These are phyloP conservation scores for Scenedesmus sp. DNA, from an alignment of 163 green algal species.

Conservation along the genomic window DNA sequence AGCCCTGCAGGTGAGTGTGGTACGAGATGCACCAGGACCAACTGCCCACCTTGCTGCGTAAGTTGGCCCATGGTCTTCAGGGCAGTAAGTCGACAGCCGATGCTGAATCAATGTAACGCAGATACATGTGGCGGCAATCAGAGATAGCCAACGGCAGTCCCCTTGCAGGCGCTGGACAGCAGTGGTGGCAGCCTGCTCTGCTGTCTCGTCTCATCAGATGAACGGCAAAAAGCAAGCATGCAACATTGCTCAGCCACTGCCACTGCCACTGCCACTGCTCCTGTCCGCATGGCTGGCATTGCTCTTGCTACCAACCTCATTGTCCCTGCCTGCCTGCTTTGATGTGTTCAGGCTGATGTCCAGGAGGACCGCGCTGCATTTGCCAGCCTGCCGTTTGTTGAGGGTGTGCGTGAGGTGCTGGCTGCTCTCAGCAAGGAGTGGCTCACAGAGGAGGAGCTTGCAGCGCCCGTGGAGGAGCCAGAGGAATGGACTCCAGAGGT, in stretches of 20 bases:
- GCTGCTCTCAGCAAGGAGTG: neutral
- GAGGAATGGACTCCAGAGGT: constrained; percentile 50
- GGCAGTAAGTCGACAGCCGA: too few relatives aligned
- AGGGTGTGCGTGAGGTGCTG: neutral
- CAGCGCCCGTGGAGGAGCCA: neutral
- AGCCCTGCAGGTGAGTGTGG: neutral
- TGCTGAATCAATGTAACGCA: too few relatives aligned
- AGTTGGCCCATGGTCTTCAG: too few relatives aligned
- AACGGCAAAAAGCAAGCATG: neutral
- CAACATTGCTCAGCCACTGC: neutral
- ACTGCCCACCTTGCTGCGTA: neutral
- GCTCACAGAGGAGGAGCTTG: constrained; percentile 17
- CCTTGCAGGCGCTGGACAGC: too few relatives aligned
- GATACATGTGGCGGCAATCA: too few relatives aligned
- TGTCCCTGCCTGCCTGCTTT: neutral
- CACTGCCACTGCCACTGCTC: neutral
- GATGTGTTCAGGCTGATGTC: neutral
- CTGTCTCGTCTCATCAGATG: too few relatives aligned
- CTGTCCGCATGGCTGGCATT: too few relatives aligned
- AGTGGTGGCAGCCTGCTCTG: neutral
- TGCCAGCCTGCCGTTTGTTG: constrained; percentile 26
- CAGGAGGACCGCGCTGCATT: neutral
- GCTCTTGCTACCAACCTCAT: neutral
- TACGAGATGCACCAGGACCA: neutral
- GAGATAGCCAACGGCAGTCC: too few relatives aligned